Evolutionary conservation across 2,329 filamentous ascomycete genomes (phyloP).

Genomic region (Neonectria magnoliae): DNA sequence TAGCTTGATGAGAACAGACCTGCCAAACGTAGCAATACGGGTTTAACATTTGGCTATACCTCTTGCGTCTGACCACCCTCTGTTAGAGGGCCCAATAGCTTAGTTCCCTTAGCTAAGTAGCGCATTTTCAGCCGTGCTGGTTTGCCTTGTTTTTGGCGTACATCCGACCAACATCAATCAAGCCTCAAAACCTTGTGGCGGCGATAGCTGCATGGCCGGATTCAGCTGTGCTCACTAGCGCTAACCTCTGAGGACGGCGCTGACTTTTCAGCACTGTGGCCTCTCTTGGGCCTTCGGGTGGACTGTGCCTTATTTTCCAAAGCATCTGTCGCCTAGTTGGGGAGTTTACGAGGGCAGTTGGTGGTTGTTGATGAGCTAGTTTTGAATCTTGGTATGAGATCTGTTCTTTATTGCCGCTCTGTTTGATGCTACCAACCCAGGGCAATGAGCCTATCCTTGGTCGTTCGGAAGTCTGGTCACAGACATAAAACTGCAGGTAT

Average conservation of each 20-base stretch:
- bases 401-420: too few species aligned
- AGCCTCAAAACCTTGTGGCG: not conserved
- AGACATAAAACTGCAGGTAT: too few species aligned
- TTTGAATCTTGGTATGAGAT: not conserved
- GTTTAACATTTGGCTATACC: not conserved
- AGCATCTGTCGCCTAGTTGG: not conserved
- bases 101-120: not conserved
- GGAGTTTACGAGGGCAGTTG: not conserved
- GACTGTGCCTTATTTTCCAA: not conserved
- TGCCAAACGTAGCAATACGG: not conserved
- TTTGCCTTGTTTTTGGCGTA: not conserved
- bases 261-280: not conserved
- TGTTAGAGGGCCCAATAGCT: not conserved
- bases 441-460: too few species aligned
- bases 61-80: not conserved
- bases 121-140: not conserved
- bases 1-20: not conserved
- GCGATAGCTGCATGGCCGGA: not conserved
- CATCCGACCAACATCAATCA: not conserved
- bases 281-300: too few species aligned
- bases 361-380: not conserved
- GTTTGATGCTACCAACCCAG: too few species aligned
- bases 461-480: too few species aligned
- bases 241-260: not conserved
- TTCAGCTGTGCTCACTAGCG: not conserved